A percentile compares a stretch with the other conserved stretches of the same genome.
phyloP scores from a whole-genome alignment of 2,329 filamentous ascomycete species.

The Aureobasidium subglaciale region DNA sequence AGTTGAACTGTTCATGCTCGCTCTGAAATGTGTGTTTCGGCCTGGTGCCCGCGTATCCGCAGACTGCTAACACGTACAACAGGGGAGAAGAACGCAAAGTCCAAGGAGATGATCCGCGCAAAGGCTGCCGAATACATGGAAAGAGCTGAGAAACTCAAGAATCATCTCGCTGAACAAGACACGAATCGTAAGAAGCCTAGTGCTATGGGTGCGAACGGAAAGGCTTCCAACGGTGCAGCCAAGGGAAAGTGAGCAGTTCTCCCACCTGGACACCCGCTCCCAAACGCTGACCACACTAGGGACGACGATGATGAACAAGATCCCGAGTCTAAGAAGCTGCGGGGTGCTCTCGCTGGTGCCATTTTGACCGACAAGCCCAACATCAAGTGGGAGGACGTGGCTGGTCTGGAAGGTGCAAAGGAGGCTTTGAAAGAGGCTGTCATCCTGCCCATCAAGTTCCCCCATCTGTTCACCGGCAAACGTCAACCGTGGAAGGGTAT shows the following conservation, averaged over 20 bases:
- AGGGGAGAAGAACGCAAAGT: slow-evolving; percentile 92
- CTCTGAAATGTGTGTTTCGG: slow-evolving; percentile 67
- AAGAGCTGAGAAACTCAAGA: slow-evolving; percentile 94
- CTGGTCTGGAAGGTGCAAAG: slow-evolving; percentile 87
- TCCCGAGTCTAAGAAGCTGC: slow-evolving; percentile 90
- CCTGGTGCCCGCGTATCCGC: neutral
- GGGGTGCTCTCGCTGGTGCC: slow-evolving; percentile 81
- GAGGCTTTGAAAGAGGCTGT: slow-evolving; percentile 97
- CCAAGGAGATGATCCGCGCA: slow-evolving; percentile 93
- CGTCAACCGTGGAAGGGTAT: slow-evolving; percentile 98
- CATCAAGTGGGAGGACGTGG: slow-evolving; percentile 96
- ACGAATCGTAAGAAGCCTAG: slow-evolving; percentile 62
- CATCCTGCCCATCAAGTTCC: slow-evolving; percentile 96
- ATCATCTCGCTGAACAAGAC: slow-evolving; percentile 71
- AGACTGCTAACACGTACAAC: slow-evolving; percentile 20
- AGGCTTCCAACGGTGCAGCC: slow-evolving; percentile 55
- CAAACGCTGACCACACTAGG: slow-evolving; percentile 2
- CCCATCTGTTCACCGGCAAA: slow-evolving; percentile 91
- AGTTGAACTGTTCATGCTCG: slow-evolving; percentile 97
- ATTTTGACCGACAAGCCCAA: slow-evolving; percentile 95
- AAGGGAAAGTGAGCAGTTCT: slow-evolving; percentile 46
- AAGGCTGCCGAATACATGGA: slow-evolving; percentile 98
- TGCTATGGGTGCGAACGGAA: slow-evolving; percentile 65
- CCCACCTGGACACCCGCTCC: too few species aligned
- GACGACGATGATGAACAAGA: slow-evolving; percentile 63